phyloP scores from a whole-genome alignment of 805 yeast species.

The Sungouiozyma intestinalis region DNA sequence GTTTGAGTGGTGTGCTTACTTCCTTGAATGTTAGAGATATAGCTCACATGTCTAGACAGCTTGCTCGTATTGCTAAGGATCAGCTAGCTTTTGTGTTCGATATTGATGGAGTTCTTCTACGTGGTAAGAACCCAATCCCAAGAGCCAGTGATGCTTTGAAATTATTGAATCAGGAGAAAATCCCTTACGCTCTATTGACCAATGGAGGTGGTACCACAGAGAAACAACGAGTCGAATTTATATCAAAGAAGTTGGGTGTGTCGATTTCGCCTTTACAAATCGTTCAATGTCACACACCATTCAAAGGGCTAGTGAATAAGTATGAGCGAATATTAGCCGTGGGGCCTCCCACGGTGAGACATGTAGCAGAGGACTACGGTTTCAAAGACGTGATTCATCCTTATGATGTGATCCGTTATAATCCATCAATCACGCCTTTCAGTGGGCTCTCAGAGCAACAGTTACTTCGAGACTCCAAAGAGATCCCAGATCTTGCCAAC shows the following conservation, averaged over 20 bases:
- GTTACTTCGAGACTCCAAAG: constrained; percentile 32
- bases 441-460: constrained; percentile 58
- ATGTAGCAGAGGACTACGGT: constrained; percentile 69
- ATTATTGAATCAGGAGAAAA: constrained; percentile 38
- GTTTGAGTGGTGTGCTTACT: too few species aligned
- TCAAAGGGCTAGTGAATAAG: constrained; percentile 44
- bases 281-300: constrained; percentile 84
- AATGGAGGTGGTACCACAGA: constrained; percentile 86
- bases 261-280: constrained; percentile 50
- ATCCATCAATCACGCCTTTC: constrained; percentile 56
- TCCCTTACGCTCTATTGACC: constrained; percentile 78
- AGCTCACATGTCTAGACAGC: constrained; percentile 9
- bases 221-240: constrained; percentile 41
- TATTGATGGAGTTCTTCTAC: constrained; percentile 80
- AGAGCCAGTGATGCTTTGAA: constrained; percentile 53
- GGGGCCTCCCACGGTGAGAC: constrained; percentile 63
- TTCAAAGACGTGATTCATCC: constrained; percentile 66
- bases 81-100: constrained; percentile 28
- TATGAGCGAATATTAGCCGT: constrained; percentile 62
- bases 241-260: constrained; percentile 37
- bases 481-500: constrained; percentile 15
- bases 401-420: constrained; percentile 53
- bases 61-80: constrained; percentile 9
- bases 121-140: constrained; percentile 60
- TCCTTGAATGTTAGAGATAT: too few species aligned